Evolutionary conservation across 768 basidiomycete species (phyloP).

Genomic region (Boletellus emodensis): DNA sequence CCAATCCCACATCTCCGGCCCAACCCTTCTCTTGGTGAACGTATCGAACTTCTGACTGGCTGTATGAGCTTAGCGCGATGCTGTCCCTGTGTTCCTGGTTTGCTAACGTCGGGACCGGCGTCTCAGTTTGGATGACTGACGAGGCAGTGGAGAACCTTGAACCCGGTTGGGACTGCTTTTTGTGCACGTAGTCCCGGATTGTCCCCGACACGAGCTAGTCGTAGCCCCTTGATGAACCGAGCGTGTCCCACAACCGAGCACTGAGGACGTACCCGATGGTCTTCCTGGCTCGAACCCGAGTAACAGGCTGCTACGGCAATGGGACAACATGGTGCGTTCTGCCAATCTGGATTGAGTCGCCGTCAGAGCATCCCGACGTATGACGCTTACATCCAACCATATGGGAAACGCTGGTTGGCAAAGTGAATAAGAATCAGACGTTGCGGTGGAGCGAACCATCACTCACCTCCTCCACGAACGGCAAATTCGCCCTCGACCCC

Average conservation of each 20-base stretch:
- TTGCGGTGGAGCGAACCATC: background rate
- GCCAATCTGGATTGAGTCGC: constrained; percentile 4
- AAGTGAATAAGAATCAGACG: constrained; percentile 1
- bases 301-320: constrained; percentile 76
- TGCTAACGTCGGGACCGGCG: constrained; percentile 27
- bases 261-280: constrained; percentile 58
- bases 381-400: constrained; percentile 64
- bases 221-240: constrained; percentile 2
- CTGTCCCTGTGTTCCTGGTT: constrained; percentile 31
- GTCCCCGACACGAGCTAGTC: constrained; percentile 59
- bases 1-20: constrained; percentile 34
- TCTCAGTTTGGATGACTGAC: constrained; percentile 26
- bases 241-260: background rate
- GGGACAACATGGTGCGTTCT: constrained; percentile 83
- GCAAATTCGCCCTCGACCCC: constrained; percentile 62
- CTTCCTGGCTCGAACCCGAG: constrained; percentile 77
- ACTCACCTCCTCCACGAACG: constrained; percentile 75
- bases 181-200: constrained; percentile 67
- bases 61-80: constrained; percentile 26
- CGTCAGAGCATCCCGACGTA: background rate
- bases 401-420: constrained; percentile 69
- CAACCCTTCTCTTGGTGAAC: constrained; percentile 31
- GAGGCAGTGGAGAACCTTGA: constrained; percentile 23
- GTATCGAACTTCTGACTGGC: constrained; percentile 25
- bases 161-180: constrained; percentile 36